phyloP scores from a whole-genome alignment of 768 basidiomycete species.

The Aureoboletus auriporus region DNA sequence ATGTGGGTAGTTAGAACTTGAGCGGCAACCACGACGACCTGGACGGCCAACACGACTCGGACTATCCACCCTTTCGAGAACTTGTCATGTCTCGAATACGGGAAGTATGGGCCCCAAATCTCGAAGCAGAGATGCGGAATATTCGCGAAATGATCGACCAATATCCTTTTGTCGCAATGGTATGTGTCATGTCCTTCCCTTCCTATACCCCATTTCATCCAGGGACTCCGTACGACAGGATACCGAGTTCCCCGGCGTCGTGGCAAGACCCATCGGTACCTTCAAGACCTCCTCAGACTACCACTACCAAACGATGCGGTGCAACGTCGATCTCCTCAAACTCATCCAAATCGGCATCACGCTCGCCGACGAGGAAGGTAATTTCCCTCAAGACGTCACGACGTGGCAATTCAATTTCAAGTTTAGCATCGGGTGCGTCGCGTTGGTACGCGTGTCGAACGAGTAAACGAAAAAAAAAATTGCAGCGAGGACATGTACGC shows the following conservation, averaged over 20 bases:
- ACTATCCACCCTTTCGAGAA: conserved; percentile 3
- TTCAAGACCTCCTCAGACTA: conserved; percentile 98
- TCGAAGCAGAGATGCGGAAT: conserved; percentile 87
- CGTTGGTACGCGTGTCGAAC: too few species aligned
- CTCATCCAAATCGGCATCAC: conserved; percentile 98
- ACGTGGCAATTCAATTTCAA: conserved; percentile 99
- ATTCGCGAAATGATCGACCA: conserved; percentile 84
- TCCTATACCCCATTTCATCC: conserved; percentile 4
- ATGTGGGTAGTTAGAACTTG: not conserved
- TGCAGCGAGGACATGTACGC: conserved; percentile 95
- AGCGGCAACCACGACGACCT: conserved; percentile 8
- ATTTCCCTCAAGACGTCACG: conserved; percentile 82
- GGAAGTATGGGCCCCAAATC: conserved; percentile 93
- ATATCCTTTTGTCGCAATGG: conserved; percentile 96
- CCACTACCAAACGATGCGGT: conserved; percentile 99
- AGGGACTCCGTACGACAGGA: conserved; percentile 52
- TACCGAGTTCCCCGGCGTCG: conserved; percentile 98
- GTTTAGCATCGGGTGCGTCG: conserved; percentile 77
- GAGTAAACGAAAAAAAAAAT: too few species aligned
- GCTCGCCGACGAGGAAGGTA: conserved; percentile 89
- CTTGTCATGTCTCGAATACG: conserved; percentile 74
- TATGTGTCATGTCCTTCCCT: conserved; percentile 34
- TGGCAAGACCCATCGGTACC: conserved; percentile 92
- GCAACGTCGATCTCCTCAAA: conserved; percentile 97
- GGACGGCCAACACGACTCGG: conserved; percentile 1